Evolutionary conservation across 768 basidiomycete genomes (phyloP), one percentile per base, ranked within the genome.

Genomic region (Cyclocybe aegerita): DNA sequence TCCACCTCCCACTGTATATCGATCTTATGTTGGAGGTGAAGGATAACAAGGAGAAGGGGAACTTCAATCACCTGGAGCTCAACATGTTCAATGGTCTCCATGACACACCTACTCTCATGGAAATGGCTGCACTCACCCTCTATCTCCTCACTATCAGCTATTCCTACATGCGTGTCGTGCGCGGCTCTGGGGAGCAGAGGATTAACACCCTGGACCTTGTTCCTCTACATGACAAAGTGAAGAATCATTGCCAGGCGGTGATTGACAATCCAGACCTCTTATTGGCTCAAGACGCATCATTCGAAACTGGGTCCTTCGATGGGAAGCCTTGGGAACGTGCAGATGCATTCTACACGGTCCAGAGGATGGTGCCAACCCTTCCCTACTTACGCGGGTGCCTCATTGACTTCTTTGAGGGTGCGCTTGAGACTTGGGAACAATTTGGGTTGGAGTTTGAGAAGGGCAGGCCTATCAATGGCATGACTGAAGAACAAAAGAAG

Each of bases 101-200:
- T 1, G 58, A 65, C 48, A 36, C 51, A 3, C 46, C 64, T 1
- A 71, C 69, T 12, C 47, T 63, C 7, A 65, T 64, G 0, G 66
- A 70, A 41, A 52, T 72, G 10, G 52, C 50, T 43, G 59, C 60
- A 0, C 51, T 71, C 9, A 54, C 60, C 0, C 43, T 68, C 1
- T 71, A 70, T 49, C 30, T 23, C 5, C 49, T 57, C 7, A 39
- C 52, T 1, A 37, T 70, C 34, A 56, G 46, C n/a, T 46, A 55
- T 16, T 63, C 70, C 5, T 70, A 63, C 43, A 63, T 71, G 65
- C 34, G 45, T 23, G 12, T 45, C 4, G 59, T 69, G n/a, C 48
- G 61, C 1, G 55, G 35, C 7, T 34, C 54, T 0, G 46, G 46
- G 3, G 44, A 50, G 11, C n/a, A 43, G 10, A 14, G 39, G 4